A percentile compares a stretch with the other conserved stretches of the same genome.
These are phyloP conservation scores for Cercophora newfieldiana DNA, from an alignment of 495 filamentous ascomycete genomes.

Conservation along the genomic window DNA sequence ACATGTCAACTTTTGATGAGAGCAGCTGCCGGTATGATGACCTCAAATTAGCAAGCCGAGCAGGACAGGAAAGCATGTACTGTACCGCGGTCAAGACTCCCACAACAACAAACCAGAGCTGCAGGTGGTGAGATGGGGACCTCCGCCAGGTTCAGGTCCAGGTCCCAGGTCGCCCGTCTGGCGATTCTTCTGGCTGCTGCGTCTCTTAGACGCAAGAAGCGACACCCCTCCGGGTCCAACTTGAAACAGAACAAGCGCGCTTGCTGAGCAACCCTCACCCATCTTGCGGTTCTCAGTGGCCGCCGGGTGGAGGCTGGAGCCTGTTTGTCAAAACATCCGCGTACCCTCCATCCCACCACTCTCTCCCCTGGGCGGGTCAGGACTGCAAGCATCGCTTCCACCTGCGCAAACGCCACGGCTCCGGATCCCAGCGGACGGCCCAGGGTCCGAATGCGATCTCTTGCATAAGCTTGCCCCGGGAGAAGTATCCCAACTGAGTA, in stretches of 20 bases:
- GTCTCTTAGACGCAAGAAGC: slow-evolving; percentile 27
- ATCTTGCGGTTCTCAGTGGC: slow-evolving; percentile 18
- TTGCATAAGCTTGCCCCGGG: slow-evolving; percentile 23
- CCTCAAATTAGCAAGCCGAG: slow-evolving; percentile 13
- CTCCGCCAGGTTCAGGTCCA: neutral
- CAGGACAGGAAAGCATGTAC: neutral
- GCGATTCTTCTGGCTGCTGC: slow-evolving; percentile 22
- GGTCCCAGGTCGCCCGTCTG: neutral
- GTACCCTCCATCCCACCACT: slow-evolving; percentile 2
- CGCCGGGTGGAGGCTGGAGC: slow-evolving; percentile 16
- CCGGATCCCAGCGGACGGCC: slow-evolving; percentile 20
- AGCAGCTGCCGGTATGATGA: neutral
- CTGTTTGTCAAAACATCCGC: slow-evolving; percentile 2
- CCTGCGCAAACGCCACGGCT: slow-evolving; percentile 17
- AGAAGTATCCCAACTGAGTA: slow-evolving; percentile 20
- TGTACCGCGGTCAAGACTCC: neutral
- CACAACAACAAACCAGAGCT: neutral
- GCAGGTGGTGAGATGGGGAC: slow-evolving; percentile 17
- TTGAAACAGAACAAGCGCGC: slow-evolving; percentile 42
- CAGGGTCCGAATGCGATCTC: slow-evolving; percentile 25
- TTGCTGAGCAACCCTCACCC: slow-evolving; percentile 9
- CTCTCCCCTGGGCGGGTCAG: neutral
- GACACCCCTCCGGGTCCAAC: slow-evolving; percentile 22
- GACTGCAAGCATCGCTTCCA: slow-evolving; percentile 15
- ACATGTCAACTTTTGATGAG: slow-evolving; percentile 1